phyloP scores from a whole-genome alignment of 768 basidiomycete species.

The Phanerochaete sordida region DNA sequence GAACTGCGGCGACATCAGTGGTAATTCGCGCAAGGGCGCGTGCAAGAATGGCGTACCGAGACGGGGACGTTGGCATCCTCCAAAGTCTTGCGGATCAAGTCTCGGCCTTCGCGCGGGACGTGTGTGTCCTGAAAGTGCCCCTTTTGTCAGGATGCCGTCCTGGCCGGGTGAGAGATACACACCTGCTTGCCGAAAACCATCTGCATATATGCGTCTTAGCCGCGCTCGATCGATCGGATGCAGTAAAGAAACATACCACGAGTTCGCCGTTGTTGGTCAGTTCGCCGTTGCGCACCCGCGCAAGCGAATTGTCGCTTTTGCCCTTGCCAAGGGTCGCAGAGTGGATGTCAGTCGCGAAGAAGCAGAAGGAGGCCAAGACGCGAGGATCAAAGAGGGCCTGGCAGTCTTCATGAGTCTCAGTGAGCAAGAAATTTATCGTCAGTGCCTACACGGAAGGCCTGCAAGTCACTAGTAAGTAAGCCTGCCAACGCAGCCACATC shows the following conservation, averaged over 20 bases:
- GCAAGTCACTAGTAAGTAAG: slow-evolving; percentile 16
- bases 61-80: slow-evolving; percentile 74
- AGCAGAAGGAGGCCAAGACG: slow-evolving; percentile 83
- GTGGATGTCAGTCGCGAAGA: slow-evolving; percentile 95
- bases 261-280: slow-evolving; percentile 79
- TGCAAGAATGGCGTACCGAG: slow-evolving; percentile 43
- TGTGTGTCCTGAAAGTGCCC: slow-evolving; percentile 70
- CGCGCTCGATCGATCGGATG: not conserved
- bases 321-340: slow-evolving; percentile 82
- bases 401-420: not conserved
- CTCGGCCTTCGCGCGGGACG: slow-evolving; percentile 82
- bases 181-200: slow-evolving; percentile 97
- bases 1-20: slow-evolving; percentile 48
- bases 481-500: slow-evolving; percentile 12
- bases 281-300: slow-evolving; percentile 69
- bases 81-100: slow-evolving; percentile 76
- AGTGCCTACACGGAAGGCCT: slow-evolving; percentile 49
- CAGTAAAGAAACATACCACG: slow-evolving; percentile 52
- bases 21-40: not conserved
- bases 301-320: slow-evolving; percentile 78
- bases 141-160: not conserved
- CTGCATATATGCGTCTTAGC: slow-evolving; percentile 30
- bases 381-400: slow-evolving; percentile 89
- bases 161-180: slow-evolving; percentile 13
- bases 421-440: not conserved